Conservation (phyloP, 306 rosid species). For the Castanea crenata region DNA sequence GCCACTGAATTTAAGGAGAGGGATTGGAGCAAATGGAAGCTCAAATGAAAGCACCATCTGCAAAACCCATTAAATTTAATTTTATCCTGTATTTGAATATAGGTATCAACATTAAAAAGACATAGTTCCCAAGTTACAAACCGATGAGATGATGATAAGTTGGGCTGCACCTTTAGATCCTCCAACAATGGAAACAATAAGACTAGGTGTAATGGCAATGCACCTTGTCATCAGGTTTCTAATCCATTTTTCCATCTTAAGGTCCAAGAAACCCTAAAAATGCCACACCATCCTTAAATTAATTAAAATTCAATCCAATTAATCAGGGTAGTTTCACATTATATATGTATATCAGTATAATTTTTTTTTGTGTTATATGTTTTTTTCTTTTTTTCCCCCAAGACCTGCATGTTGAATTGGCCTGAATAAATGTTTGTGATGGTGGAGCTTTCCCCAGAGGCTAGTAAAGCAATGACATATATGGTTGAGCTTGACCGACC, state of each 20-base stretch:
- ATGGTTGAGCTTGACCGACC: too few relatives aligned
- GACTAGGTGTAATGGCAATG: too few relatives aligned
- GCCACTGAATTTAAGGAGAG: too few relatives aligned
- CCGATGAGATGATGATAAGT: slow-evolving; percentile 76
- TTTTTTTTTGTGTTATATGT: background rate
- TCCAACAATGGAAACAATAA: slow-evolving; percentile 37
- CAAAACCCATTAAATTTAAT: too few relatives aligned
- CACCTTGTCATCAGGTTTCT: slow-evolving; percentile 72
- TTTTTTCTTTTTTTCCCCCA: background rate
- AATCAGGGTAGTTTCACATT: background rate
- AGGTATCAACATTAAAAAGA: background rate
- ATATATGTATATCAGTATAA: background rate
- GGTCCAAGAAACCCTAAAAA: slow-evolving; percentile 76
- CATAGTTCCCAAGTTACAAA: slow-evolving; percentile 17
- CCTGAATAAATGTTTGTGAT: too few relatives aligned
- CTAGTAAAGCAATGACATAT: too few relatives aligned
- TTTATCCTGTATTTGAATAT: too few relatives aligned
- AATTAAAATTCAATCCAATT: background rate
- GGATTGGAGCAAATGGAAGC: too few relatives aligned
- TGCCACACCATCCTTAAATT: slow-evolving; percentile 1
- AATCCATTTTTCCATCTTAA: slow-evolving; percentile 73
- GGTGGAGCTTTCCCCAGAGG: too few relatives aligned
- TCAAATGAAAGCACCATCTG: too few relatives aligned
- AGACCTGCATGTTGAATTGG: slow-evolving; percentile 84
- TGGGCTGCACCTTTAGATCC: slow-evolving; percentile 50